Conservation (phyloP, 768 basidiomycete genomes). For the Lactarius hatsudake region DNA sequence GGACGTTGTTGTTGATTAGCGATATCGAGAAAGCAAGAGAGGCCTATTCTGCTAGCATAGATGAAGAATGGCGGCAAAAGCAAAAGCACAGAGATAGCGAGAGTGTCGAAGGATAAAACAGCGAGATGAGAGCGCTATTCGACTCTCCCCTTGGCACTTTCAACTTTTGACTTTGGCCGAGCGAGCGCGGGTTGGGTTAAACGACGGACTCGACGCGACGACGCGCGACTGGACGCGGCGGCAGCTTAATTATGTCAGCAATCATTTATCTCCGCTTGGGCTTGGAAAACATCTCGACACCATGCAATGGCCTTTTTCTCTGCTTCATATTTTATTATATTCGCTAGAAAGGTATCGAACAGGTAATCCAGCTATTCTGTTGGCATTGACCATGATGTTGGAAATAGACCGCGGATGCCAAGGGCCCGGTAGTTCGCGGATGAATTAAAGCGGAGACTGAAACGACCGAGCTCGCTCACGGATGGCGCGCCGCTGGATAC, state of each 20-base stretch:
- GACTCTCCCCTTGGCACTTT: neutral
- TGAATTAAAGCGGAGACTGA: constrained; percentile 31
- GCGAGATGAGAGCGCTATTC: neutral
- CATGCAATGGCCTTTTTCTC: neutral
- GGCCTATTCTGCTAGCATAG: constrained; percentile 22
- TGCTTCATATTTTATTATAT: neutral
- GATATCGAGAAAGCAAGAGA: constrained; percentile 21
- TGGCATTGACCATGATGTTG: neutral
- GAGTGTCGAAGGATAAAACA: neutral
- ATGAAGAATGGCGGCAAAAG: constrained; percentile 2
- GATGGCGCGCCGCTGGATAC: constrained; percentile 31
- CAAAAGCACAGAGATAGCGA: neutral
- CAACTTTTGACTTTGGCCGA: neutral
- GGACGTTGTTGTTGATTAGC: constrained; percentile 20
- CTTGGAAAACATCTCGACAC: neutral
- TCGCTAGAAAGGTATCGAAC: neutral
- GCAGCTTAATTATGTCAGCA: constrained; percentile 22
- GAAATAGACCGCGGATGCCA: neutral
- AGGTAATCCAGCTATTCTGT: neutral
- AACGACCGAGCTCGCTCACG: constrained; percentile 31
- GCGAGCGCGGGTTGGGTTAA: constrained; percentile 4
- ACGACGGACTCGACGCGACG: constrained; percentile 17
- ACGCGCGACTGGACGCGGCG: constrained; percentile 21
- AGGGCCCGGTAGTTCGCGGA: constrained; percentile 9
- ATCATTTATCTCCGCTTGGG: constrained; percentile 10